Base-by-base conservation (phyloP, 139 green algal genomes). In the Microglena sp. region DNA sequence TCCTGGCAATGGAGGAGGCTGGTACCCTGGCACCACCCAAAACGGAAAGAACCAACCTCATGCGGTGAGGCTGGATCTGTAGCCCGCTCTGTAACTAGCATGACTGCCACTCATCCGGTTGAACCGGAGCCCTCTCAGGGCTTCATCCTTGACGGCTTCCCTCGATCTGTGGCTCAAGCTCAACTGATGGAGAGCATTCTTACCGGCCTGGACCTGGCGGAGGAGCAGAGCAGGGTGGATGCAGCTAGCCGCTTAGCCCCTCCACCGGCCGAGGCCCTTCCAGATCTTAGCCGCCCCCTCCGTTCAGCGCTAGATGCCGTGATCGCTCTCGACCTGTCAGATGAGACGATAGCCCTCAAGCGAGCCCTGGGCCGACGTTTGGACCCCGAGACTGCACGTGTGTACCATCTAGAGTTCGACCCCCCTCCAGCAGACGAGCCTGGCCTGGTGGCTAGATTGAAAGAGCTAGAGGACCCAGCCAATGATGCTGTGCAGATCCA, bases 81-180 rank as follows among this genome's bases (percentile, higher is more conserved):
- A n/a, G n/a, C n/a, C n/a, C n/a, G n/a, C n/a, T n/a, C n/a, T n/a
- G n/a, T n/a, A n/a, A n/a, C n/a, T n/a, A n/a, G n/a, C n/a, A n/a
- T n/a, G n/a, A n/a, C n/a, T n/a, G n/a, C n/a, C n/a, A n/a, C n/a
- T n/a, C n/a, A n/a, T n/a, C n/a, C n/a, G n/a, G n/a, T n/a, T n/a
- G n/a, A n/a, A n/a, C n/a, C n/a, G n/a, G n/a, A n/a, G n/a, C 28
- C 32, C 8, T 4, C 53, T 8, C 81, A 81, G 54, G 86, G 86
- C 30, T 93, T 88, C 73, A 74, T 90, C 1, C 43, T 90, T 30
- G 84, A 90, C 36, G 86, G 84, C 27, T 93, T 87, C 73, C 86
- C 86, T 1, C 62, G 64, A 31, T 89, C 70, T 33, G 46, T 31
- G 2, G 62, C 28, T n/a, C 11, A 59, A 59, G 40, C n/a, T n/a